Conservation (phyloP, 108 stramenopile species). For the Nitzschia palea region DNA sequence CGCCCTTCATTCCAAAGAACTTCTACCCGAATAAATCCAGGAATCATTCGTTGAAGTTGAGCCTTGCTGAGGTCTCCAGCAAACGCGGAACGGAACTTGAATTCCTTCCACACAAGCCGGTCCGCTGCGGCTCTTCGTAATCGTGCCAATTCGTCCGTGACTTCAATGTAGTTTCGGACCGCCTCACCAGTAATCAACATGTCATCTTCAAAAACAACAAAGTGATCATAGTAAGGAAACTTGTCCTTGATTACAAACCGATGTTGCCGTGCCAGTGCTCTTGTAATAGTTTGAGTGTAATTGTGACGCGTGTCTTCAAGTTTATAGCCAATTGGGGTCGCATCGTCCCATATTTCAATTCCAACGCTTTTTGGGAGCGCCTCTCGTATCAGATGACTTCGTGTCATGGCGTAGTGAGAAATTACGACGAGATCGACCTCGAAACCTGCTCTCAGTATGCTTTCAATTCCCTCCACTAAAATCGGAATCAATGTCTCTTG, state of each 20-base stretch:
- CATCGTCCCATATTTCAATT: slow-evolving; percentile 67
- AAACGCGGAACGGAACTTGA: slow-evolving; percentile 8
- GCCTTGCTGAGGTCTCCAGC: slow-evolving; percentile 34
- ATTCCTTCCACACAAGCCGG: slow-evolving; percentile 10
- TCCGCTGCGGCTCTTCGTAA: slow-evolving; percentile 34
- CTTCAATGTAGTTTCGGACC: slow-evolving; percentile 53
- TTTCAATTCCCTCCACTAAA: slow-evolving; percentile 49
- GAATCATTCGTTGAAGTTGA: slow-evolving; percentile 50
- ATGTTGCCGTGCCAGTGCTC: slow-evolving; percentile 66
- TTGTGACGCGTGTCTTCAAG: slow-evolving; percentile 22
- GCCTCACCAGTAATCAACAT: slow-evolving; percentile 45
- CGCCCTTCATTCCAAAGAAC: slow-evolving; percentile 39
- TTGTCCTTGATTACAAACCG: slow-evolving; percentile 71
- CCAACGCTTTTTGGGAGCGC: slow-evolving; percentile 52
- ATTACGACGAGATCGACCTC: slow-evolving; percentile 62
- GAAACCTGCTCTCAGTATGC: slow-evolving; percentile 55
- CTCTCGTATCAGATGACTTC: slow-evolving; percentile 37
- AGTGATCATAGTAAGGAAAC: slow-evolving; percentile 58
- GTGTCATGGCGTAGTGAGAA: slow-evolving; percentile 28
- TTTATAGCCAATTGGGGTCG: slow-evolving; percentile 61
- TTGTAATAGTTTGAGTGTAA: slow-evolving; percentile 28
- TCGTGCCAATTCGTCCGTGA: slow-evolving; percentile 50
- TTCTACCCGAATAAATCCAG: slow-evolving; percentile 65
- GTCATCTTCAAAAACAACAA: slow-evolving; percentile 67
- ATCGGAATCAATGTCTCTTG: slow-evolving; percentile 63